Evolutionary conservation across 2,329 filamentous ascomycete genomes (phyloP).

Genomic region (Colletotrichum echinochloae): DNA sequence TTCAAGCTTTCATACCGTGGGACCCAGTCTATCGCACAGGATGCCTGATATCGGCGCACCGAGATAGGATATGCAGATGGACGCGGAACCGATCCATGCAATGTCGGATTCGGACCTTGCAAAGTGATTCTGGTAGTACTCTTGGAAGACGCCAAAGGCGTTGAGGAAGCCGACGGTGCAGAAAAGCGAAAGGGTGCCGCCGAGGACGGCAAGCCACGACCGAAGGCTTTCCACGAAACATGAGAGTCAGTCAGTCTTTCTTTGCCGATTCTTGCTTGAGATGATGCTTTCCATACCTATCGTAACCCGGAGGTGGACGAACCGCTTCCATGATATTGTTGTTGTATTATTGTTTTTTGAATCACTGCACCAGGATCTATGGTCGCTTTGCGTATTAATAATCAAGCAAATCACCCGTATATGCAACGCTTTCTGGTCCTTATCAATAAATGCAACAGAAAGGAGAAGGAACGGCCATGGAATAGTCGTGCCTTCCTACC

Average conservation of each 20-base stretch:
- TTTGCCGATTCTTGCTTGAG: not conserved
- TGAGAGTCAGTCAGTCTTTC: not conserved
- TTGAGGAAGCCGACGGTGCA: constrained; percentile 49
- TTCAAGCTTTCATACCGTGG: constrained; percentile 57
- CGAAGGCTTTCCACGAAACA: constrained; percentile 8
- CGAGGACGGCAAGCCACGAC: constrained; percentile 43
- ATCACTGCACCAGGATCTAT: too few species aligned
- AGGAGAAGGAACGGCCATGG: not conserved
- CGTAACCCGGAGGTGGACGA: constrained; percentile 19
- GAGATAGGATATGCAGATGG: constrained; percentile 58
- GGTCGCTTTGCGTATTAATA: too few species aligned
- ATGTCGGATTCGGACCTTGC: constrained; percentile 44
- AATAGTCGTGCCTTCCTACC: not conserved
- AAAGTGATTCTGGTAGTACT: constrained; percentile 58
- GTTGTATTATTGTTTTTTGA: too few species aligned
- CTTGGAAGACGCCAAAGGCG: constrained; percentile 58
- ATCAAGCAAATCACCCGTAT: too few species aligned
- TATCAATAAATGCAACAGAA: accelerated
- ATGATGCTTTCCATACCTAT: not conserved
- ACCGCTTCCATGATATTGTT: not conserved
- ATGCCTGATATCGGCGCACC: constrained; percentile 47
- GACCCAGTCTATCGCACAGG: constrained; percentile 54
- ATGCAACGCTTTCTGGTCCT: not conserved
- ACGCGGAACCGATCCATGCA: constrained; percentile 60
- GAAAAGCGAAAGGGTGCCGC: constrained; percentile 43